phyloP scores from a whole-genome alignment of 768 basidiomycete species.

The Lactifluus volemus region DNA sequence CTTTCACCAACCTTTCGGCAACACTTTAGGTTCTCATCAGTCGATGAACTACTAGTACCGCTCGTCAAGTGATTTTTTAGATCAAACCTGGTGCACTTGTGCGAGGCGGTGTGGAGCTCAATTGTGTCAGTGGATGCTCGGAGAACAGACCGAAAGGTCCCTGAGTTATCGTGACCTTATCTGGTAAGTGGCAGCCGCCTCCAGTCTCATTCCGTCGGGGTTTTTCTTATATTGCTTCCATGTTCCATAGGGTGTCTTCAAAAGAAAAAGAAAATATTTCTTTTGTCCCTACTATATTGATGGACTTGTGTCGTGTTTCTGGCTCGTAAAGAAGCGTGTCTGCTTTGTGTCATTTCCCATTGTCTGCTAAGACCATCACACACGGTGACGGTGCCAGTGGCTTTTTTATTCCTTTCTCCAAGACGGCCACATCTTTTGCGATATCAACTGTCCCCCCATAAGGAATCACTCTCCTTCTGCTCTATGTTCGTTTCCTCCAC shows the following conservation, averaged over 20 bases:
- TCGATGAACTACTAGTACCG: too few relatives aligned
- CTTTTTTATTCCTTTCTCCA: not conserved
- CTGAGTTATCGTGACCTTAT: not conserved
- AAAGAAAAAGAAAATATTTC: too few relatives aligned
- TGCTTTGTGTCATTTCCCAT: not conserved
- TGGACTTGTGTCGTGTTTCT: not conserved
- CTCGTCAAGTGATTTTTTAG: too few relatives aligned
- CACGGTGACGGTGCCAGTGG: not conserved
- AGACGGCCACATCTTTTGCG: not conserved
- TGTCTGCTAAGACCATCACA: not conserved
- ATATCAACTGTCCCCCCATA: not conserved
- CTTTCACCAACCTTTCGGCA: too few relatives aligned
- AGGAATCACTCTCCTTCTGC: not conserved
- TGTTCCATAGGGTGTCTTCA: too few relatives aligned
- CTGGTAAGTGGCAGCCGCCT: not conserved
- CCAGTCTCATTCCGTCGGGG: too few relatives aligned
- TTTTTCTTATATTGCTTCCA: too few relatives aligned
- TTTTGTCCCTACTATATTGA: not conserved
- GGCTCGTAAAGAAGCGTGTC: not conserved
- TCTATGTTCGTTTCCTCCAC: not conserved
- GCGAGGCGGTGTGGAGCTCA: too few relatives aligned
- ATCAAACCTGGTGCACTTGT: too few relatives aligned
- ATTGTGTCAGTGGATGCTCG: too few relatives aligned
- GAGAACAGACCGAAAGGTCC: too few relatives aligned
- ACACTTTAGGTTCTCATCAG: too few relatives aligned